Percentiles rank a stretch among this genome's conserved stretches.
Evolutionary conservation across 2,329 filamentous ascomycete species (phyloP).

Genomic region (Cryphonectria naterciae): DNA sequence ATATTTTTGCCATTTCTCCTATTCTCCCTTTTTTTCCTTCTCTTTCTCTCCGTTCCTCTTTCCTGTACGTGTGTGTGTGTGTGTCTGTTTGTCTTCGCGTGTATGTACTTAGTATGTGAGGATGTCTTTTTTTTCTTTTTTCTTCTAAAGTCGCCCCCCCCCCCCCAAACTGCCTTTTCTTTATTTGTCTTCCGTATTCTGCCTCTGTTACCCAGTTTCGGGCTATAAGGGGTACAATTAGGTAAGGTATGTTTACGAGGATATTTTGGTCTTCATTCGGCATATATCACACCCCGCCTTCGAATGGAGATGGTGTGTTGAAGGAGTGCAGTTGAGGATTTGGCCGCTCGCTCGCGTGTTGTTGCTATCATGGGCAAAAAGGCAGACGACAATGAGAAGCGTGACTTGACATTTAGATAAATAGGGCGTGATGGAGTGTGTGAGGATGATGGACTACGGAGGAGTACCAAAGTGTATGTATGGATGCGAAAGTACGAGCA

Average conservation of each 20-base stretch:
- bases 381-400: not conserved
- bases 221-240: not conserved
- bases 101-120: too few relatives aligned
- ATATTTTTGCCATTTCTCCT: conserved; percentile 5
- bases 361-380: not conserved
- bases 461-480: not conserved
- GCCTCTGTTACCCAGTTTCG: not conserved
- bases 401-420: not conserved
- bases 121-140: not conserved
- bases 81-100: not conserved
- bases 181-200: not conserved
- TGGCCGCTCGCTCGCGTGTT: not conserved
- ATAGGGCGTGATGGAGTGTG: not conserved
- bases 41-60: not conserved
- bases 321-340: not conserved
- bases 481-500: not conserved
- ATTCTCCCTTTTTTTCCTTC: not conserved
- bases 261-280: not conserved
- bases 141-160: too few relatives aligned
- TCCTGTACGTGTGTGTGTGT: not conserved
- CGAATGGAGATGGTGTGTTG: not conserved
- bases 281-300: not conserved
- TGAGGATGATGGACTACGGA: not conserved
- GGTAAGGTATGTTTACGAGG: not conserved
- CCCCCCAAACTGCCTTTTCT: not conserved